Evolutionary conservation across 768 basidiomycete species (phyloP).

Genomic region (Termitomyces heimii): DNA sequence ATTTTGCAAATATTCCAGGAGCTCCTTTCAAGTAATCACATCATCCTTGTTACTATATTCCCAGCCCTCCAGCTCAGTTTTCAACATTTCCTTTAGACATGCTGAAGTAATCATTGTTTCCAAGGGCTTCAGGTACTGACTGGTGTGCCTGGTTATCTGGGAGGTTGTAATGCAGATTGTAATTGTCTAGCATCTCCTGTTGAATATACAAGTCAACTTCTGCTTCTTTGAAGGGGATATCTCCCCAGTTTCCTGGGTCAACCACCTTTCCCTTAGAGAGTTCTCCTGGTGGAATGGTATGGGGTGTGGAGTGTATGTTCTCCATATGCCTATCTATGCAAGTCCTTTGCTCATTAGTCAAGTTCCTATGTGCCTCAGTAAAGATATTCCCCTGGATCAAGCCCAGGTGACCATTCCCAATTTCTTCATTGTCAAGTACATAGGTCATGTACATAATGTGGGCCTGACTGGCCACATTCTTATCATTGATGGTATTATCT

Average conservation of each 20-base stretch:
- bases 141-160: no score
- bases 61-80: not conserved
- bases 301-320: not conserved
- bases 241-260: not conserved
- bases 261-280: not conserved
- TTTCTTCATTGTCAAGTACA: no score
- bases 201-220: not conserved
- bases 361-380: not conserved
- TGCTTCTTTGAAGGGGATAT: not conserved
- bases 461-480: no score
- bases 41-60: not conserved
- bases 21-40: no score
- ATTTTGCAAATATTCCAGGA: no score
- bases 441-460: no score
- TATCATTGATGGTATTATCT: not conserved
- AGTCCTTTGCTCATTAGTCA: not conserved
- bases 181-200: not conserved
- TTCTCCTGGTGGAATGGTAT: not conserved
- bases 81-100: not conserved
- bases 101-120: no score
- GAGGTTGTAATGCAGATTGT: not conserved
- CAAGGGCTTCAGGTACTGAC: not conserved
- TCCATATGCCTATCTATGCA: not conserved
- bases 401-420: not conserved
- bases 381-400: not conserved